Conservation (phyloP, 768 basidiomycete species). For the Sarcodon sp. region DNA sequence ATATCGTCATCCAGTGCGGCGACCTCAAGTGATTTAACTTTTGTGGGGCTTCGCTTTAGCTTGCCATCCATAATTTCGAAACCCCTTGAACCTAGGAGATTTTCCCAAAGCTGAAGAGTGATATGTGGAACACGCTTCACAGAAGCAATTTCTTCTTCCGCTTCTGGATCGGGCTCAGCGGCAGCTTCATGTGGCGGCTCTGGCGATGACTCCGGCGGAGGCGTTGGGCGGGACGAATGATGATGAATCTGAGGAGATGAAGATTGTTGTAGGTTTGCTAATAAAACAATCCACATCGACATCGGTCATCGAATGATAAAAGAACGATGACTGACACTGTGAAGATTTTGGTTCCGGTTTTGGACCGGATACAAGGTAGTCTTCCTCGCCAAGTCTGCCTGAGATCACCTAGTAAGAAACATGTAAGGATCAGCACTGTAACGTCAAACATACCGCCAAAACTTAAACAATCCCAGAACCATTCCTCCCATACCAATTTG, state of each 20-base stretch:
- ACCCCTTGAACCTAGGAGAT: slow-evolving; percentile 53
- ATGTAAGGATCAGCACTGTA: not conserved
- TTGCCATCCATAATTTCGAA: slow-evolving; percentile 47
- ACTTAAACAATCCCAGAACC: slow-evolving; percentile 89
- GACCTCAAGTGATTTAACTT: slow-evolving; percentile 15
- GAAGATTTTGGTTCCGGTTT: slow-evolving; percentile 40
- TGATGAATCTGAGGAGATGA: slow-evolving; percentile 9
- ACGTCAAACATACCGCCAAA: slow-evolving; percentile 38
- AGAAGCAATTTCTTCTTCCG: slow-evolving; percentile 43
- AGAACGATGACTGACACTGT: slow-evolving; percentile 11
- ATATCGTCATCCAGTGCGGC: slow-evolving; percentile 7
- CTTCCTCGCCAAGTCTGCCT: slow-evolving; percentile 55
- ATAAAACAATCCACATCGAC: not conserved
- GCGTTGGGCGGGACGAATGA: slow-evolving; percentile 8
- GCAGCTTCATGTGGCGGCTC: slow-evolving; percentile 11
- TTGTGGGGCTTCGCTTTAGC: slow-evolving; percentile 50
- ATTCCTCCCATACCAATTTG: slow-evolving; percentile 84
- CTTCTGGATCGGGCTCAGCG: slow-evolving; percentile 16
- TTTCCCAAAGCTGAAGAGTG: slow-evolving; percentile 59
- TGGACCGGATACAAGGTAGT: slow-evolving; percentile 45
- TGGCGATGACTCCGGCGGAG: slow-evolving; percentile 7
- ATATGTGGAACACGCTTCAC: slow-evolving; percentile 42
- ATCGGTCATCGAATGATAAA: not conserved
- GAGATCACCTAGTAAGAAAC: not conserved
- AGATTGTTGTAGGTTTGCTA: slow-evolving; percentile 8